Base-by-base conservation (phyloP, 352 stramenopile species). In the Phytopythium boreale region DNA sequence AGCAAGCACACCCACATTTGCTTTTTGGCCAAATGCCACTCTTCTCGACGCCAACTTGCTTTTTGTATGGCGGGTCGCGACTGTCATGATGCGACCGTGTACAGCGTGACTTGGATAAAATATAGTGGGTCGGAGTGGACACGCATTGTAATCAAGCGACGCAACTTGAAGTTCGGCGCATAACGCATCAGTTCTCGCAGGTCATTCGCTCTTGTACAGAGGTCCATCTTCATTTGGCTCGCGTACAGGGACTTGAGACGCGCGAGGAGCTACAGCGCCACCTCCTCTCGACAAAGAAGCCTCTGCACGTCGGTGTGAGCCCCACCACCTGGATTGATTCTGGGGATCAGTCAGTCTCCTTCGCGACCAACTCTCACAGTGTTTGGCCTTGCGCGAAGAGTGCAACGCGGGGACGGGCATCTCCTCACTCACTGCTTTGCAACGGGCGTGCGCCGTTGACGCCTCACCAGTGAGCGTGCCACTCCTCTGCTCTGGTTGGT, bases 111-210 rank as follows among this genome's bases (percentile, higher is more conserved):
- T 39, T 56, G 24, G 50, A 56, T 39, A 56, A 34, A 56, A 14
- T 56, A 37, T 37, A 26, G 2, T 11, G 22, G 8, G 24, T n/a
- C 49, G 24, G 17, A 56, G 22, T 39, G 34, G 49, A 56, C 49
- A 34, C 49, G 49, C 49, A 56, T 39, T 47, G 52, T 60, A 31
- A 61, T 61, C 56, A 61, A 29, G 8, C n/a, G 53, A 49, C 56
- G 56, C 56, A 61, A 61, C 56, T 61, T 61, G 56, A 61, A 61
- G 56, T 61, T 61, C n/a, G 37, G 36, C 20, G 6, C 24, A 27
- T 31, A 37, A 10, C 14, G 34, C 14, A 61, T 61, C 56, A 61
- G 17, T 9, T 61, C 26, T 61, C 17, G 56, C 56, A 61, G 56
- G 56, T 61, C 56, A 61, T 17, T 52, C 22, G 56, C 39, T 51